phyloP scores from a whole-genome alignment of 345 rosid genomes.

The Gossypium thurberi region DNA sequence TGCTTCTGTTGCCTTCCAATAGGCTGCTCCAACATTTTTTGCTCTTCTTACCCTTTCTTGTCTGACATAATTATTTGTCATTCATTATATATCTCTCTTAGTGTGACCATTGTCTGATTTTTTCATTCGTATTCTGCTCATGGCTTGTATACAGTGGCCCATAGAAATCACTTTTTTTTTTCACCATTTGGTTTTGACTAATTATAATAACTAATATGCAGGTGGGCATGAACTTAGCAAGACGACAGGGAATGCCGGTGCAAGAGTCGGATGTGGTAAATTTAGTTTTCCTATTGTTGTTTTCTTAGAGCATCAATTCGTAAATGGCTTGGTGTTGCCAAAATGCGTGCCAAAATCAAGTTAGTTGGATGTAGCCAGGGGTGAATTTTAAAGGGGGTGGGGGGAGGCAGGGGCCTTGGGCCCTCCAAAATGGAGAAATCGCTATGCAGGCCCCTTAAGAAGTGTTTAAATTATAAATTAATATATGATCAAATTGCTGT shows the following conservation, averaged over 20 bases:
- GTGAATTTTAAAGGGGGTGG: too few species aligned
- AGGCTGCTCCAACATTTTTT: not conserved
- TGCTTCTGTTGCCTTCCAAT: not conserved
- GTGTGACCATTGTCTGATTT: not conserved
- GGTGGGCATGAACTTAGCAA: conserved; percentile 92
- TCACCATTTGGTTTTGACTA: not conserved
- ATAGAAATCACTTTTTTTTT: not conserved
- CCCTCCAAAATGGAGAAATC: too few species aligned
- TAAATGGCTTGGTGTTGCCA: not conserved
- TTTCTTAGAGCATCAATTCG: not conserved
- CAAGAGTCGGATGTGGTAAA: conserved; percentile 88
- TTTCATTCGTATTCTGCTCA: not conserved
- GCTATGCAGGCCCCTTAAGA: too few species aligned
- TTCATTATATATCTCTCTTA: not conserved
- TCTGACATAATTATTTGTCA: not conserved
- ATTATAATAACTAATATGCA: conserved; percentile 19
- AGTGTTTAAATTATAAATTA: too few species aligned
- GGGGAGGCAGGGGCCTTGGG: too few species aligned
- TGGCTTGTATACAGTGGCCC: not conserved
- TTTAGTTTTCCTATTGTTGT: not conserved
- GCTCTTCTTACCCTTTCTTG: not conserved
- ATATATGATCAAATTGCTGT: too few species aligned
- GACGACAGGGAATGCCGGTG: conserved; percentile 90
- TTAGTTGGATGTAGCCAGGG: not conserved
- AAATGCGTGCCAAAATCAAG: not conserved